Conservation (phyloP, 208 protist species). For the Trypanosoma vivax region DNA sequence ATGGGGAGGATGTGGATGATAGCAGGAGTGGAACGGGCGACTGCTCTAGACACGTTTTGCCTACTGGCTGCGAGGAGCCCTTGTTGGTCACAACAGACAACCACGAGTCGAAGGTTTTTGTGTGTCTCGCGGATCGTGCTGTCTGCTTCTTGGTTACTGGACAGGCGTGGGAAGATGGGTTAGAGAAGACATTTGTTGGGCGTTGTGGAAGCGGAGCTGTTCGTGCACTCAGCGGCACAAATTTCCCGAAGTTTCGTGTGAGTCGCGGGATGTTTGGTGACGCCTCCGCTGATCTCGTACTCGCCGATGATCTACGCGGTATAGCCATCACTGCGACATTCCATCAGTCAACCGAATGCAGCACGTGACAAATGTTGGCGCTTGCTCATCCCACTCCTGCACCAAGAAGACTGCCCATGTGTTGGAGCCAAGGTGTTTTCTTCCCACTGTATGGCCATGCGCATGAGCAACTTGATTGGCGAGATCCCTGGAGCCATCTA, state of each 20-base stretch:
- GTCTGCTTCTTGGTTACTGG: constrained; percentile 6
- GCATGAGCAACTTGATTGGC: no score
- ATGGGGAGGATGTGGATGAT: background rate
- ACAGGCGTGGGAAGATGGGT: background rate
- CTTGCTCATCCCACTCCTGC: no score
- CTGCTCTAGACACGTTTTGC: background rate
- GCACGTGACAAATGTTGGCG: no score
- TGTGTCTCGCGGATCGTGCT: constrained; percentile 11
- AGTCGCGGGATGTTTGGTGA: constrained; percentile 21
- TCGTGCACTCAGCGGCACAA: background rate
- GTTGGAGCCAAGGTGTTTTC: no score
- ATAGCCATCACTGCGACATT: no score
- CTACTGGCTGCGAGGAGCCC: constrained; percentile 7
- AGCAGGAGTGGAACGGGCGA: background rate
- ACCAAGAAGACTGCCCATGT: no score
- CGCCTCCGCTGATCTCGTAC: no score
- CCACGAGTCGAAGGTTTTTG: constrained; percentile 17
- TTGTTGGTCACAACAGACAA: constrained; percentile 20
- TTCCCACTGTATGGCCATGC: no score
- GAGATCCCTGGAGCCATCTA: no score
- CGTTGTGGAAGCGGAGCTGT: background rate
- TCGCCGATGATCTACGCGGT: no score
- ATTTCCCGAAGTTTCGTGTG: constrained; percentile 2
- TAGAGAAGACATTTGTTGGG: background rate
- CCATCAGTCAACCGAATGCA: no score